Base-by-base conservation (phyloP, 805 yeast genomes). In the Pichia heedii region DNA sequence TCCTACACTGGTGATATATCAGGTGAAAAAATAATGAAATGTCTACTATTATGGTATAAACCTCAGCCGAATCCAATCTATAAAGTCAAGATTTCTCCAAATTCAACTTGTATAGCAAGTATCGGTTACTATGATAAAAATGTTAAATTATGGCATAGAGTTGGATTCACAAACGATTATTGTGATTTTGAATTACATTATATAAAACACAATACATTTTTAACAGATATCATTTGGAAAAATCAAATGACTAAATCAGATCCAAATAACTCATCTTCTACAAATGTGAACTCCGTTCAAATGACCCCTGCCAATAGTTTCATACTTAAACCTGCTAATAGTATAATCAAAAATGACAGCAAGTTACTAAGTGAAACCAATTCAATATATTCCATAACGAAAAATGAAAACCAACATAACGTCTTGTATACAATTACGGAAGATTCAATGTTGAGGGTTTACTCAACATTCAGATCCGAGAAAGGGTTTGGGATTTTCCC, bases 91-190 rank as follows among this genome's bases (percentile, higher is more conserved):
- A 73, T 84, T 21, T 76, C 95, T 0, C 77, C 75, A n/a, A 83
- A 84, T 50, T 76, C 87, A 0, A 71, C 73, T 41, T 68, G 79
- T 36, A 76, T 88, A 19, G 83, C 88, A 9, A 72, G 81, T 39
- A 70, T 74, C 33, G 79, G 84, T 0, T 66, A 65, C 34, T 75
- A 71, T 56, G 95, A 86, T 57, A 68, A 69, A 30, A 65, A 83
- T 13, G 78, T 85, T 24, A 86, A 85, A 55, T 68, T 86, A 2
- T 89, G 96, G 95, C 70, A 79, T 42, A 66, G 96, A 40, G 68
- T 78, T 8, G 73, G 82, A 8, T 84, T 79, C 54, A 87, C 83
- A 29, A 71, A 73, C 22, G 77, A 75, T 30, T 71, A 77, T 33
- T 70, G 80, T 7, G 69, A 71, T 22, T 87, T 86, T 57, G 93